Conservation (phyloP, 495 filamentous ascomycete genomes). For the Rusavskia elegans region DNA sequence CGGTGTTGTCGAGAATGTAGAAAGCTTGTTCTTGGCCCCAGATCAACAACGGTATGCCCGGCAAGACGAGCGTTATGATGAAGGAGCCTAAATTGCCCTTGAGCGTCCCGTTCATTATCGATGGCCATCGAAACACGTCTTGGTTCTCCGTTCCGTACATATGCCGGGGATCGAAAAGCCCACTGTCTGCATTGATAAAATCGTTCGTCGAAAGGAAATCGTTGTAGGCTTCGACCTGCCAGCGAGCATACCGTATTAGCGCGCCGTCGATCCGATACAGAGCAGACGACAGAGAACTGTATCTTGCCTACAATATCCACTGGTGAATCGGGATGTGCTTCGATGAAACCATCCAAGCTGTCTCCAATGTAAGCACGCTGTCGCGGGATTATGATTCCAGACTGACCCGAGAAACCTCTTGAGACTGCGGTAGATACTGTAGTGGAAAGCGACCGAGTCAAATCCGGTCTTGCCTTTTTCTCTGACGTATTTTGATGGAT, state of each 20-base stretch:
- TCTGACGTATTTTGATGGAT: slow-evolving; percentile 16
- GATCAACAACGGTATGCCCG: slow-evolving; percentile 30
- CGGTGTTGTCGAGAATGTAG: slow-evolving; percentile 33
- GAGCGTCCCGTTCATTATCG: slow-evolving; percentile 29
- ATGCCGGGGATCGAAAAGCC: slow-evolving; percentile 33
- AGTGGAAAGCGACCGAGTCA: slow-evolving; percentile 32
- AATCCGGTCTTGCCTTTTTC: slow-evolving; percentile 20
- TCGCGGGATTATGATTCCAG: neutral
- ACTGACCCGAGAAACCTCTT: slow-evolving; percentile 29
- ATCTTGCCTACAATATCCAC: slow-evolving; percentile 32
- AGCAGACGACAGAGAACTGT: neutral
- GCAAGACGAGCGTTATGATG: slow-evolving; percentile 29
- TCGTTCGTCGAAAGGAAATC: slow-evolving; percentile 28
- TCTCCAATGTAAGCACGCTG: neutral
- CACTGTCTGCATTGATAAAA: slow-evolving; percentile 31
- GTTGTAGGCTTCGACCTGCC: slow-evolving; percentile 23
- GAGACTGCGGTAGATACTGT: slow-evolving; percentile 31
- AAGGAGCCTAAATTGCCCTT: slow-evolving; percentile 29
- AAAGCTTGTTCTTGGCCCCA: slow-evolving; percentile 40
- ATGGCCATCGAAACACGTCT: slow-evolving; percentile 37
- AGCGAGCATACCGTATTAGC: neutral
- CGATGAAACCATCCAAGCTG: slow-evolving; percentile 40
- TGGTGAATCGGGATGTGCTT: slow-evolving; percentile 43
- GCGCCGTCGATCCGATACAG: neutral
- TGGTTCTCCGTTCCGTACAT: slow-evolving; percentile 36